phyloP scores from a whole-genome alignment of 306 rosid species.

The Sesbania bispinosa region DNA sequence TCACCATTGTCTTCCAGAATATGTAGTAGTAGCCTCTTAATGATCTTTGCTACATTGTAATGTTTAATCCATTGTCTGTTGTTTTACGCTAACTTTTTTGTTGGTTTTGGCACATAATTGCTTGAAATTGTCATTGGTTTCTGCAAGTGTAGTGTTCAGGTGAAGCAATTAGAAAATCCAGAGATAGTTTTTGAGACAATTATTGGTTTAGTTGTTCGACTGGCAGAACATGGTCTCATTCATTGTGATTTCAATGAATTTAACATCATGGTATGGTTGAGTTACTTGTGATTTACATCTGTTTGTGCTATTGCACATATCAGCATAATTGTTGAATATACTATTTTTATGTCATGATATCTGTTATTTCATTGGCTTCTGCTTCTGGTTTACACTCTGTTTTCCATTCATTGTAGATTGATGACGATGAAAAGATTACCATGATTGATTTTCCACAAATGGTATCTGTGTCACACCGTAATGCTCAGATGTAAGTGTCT shows the following conservation, averaged over 20 bases:
- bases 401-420: slow-evolving; percentile 51
- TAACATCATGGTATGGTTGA: slow-evolving; percentile 75
- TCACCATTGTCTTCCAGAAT: too few relatives aligned
- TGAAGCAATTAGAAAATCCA: slow-evolving; percentile 80
- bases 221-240: slow-evolving; percentile 92
- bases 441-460: slow-evolving; percentile 95
- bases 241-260: slow-evolving; percentile 96
- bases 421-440: slow-evolving; percentile 77
- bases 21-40: not conserved
- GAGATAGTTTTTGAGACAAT: slow-evolving; percentile 76
- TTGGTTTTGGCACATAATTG: not conserved
- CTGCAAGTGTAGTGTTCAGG: slow-evolving; percentile 69
- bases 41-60: not conserved
- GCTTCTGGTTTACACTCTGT: not conserved
- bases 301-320: not conserved
- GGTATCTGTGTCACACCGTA: slow-evolving; percentile 89
- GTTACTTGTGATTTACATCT: slow-evolving; percentile 6
- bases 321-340: not conserved
- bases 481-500: slow-evolving; percentile 80
- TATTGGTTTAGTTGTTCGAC: slow-evolving; percentile 64
- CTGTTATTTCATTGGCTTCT: not conserved
- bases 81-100: not conserved
- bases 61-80: not conserved
- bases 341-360: not conserved
- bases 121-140: not conserved